phyloP scores from a whole-genome alignment of 1,284 basidiomycete genomes.

The Clitocybe nebularis region DNA sequence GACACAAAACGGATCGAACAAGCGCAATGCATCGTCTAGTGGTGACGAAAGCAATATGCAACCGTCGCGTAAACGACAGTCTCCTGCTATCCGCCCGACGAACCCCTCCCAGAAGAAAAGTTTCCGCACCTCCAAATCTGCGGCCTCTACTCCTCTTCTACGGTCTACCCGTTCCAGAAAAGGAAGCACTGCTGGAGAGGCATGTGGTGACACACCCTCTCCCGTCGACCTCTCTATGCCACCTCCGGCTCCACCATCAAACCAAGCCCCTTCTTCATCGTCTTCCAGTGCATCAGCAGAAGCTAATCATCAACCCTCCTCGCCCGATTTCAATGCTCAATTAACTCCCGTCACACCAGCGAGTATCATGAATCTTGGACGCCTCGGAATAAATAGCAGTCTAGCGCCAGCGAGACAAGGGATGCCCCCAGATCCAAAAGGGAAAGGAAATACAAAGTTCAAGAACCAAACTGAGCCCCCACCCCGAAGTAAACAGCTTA shows the following conservation, averaged over 20 bases:
- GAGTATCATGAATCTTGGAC: conserved; percentile 81
- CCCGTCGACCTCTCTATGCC: conserved; percentile 83
- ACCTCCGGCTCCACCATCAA: conserved; percentile 43
- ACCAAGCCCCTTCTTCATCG: conserved; percentile 7
- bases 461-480: conserved; percentile 19
- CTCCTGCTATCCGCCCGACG: conserved; percentile 42
- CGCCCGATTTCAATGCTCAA: conserved; percentile 25
- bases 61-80: conserved; percentile 51
- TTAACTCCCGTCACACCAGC: conserved; percentile 83
- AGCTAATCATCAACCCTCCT: conserved; percentile 15
- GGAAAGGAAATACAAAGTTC: conserved; percentile 13
- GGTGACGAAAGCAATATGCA: conserved; percentile 27
- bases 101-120: conserved; percentile 28
- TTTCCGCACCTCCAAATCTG: conserved; percentile 50
- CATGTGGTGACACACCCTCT: conserved; percentile 63
- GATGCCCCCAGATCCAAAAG: conserved; percentile 8
- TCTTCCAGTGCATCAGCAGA: conserved; percentile 11
- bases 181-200: conserved; percentile 33
- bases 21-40: conserved; percentile 28
- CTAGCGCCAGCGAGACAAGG: conserved; percentile 13
- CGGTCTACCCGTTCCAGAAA: conserved; percentile 37
- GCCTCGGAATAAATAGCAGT: conserved; percentile 43
- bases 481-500: conserved; percentile 20
- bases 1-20: conserved; percentile 18
- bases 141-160: conserved; percentile 61